Base-by-base conservation (phyloP, 2,329 filamentous ascomycete species). In the Penicillium rolfsii region DNA sequence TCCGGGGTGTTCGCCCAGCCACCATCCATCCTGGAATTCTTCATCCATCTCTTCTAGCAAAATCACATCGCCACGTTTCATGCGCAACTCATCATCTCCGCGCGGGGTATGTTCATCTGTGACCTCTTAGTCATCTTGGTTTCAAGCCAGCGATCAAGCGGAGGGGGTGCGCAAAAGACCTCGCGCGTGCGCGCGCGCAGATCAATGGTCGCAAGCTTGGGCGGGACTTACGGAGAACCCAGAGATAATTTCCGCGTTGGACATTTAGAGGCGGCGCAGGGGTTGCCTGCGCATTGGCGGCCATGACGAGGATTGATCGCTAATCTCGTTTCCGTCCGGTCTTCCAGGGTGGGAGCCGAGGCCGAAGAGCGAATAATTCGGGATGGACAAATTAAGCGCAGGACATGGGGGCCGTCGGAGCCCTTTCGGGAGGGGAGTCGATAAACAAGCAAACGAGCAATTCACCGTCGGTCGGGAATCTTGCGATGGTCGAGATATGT, bases 41-140 rank as follows among this genome's bases (percentile, higher is more conserved):
- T 89, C 86, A 73, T 89, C 86, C 64, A 86, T 78, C 75, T 89
- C 86, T 35, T 88, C 82, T 57, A 89, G 77, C 74, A 87, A 82
- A 66, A 89, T 84, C 67, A 84, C 83, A 70, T 88, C 85, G 50
- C 85, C 93, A 73, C 96, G 96, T 58, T 87, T 83, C 67, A 99
- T 83, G 69, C 87, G 96, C 73, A 99, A 84, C 82, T 99, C 95
- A 79, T 99, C 95, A 60, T 91, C 90, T 77, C 93, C 96, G 68
- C 95, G 88, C 60, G 94, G 93, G 69, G 88, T 83, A 76, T 99
- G 98, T 79, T 97, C 93, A 79, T 99, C 92, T 96, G 67, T n/a
- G 48, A 54, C 59, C 49, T 52, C 55, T 59, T 60, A 61, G 49
- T 52, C 58, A 57, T 64, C 62, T 59, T 57, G 45, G 55, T 57